Evolutionary conservation across 2,329 filamentous ascomycete genomes (phyloP), one percentile per base, ranked within the genome.

Genomic region (Paraphaeosphaeria sporulosa): DNA sequence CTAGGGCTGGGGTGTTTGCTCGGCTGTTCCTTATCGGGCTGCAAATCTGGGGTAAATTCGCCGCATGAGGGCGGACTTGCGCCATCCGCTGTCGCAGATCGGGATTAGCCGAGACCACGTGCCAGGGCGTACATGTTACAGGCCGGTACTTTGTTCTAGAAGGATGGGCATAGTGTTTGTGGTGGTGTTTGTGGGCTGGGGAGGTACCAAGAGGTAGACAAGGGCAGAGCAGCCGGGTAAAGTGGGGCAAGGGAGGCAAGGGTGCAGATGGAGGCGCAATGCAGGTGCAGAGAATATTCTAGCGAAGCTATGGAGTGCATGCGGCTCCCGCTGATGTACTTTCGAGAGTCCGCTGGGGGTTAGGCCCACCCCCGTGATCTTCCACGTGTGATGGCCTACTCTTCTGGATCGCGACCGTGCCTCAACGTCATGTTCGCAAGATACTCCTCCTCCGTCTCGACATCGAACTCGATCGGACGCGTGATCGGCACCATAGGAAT

Each of bases 401-500:
- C 80, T n/a, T 73, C 63, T 3, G 81, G 80, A 56, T 83, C 80
- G 47, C 80, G 72, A 12, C 80, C 77, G 19, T 72, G 69, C n/a
- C 72, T 71, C 48, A 71, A 73, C 55, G 68, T 67, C 80, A 83
- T 82, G 51, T 76, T 75, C 21, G 65, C 65, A 0, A 81, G 67
- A 60, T 85, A 86, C 1, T 86, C 79, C 12, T 86, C 82, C 46
- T 83, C 78, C 0, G 68, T 78, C 71, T 85, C 80, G 0, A 84
- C 72, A 40, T 83, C 80, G 27, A 86, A 82, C n/a, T 78, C 74
- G 23, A 85, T 65, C 1, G 85, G 85, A 1, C 78, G 76, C 0
- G 87, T 89, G 38, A 89, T 81, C 0, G 86, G 86, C 0, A 78
- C 70, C 4, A 89, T 81, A 0, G 81, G 74, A 0, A 81, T 69